Evolutionary conservation across 2,329 filamentous ascomycete genomes (phyloP).

Genomic region (Bipolaris zeicola): DNA sequence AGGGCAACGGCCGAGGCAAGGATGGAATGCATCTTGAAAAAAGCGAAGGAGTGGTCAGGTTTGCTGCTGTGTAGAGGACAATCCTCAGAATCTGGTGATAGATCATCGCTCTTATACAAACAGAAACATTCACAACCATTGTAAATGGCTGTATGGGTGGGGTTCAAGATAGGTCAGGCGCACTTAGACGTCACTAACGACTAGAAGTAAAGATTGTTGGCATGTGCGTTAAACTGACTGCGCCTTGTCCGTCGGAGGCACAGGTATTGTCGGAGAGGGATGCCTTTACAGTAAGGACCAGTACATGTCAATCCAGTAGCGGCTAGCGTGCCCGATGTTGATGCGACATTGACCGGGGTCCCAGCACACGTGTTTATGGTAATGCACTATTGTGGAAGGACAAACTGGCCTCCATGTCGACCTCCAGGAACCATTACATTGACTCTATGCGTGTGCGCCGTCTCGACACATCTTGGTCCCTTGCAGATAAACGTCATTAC

Average conservation of each 20-base stretch:
- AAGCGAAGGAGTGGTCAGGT: neutral
- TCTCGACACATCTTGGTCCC: neutral
- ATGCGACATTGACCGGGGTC: constrained; percentile 16
- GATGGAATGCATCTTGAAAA: constrained; percentile 21
- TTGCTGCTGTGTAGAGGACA: neutral
- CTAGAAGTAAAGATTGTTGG: constrained; percentile 11
- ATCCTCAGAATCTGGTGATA: neutral
- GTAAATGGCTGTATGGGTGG: constrained; percentile 1
- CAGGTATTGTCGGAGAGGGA: constrained; percentile 18
- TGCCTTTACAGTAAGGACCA: constrained; percentile 19
- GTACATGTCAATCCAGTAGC: constrained; percentile 5
- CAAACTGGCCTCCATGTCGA: neutral
- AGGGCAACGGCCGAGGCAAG: constrained; percentile 9
- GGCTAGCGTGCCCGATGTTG: constrained; percentile 19
- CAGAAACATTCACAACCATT: neutral
- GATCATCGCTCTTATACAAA: constrained; percentile 11
- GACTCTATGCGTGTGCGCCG: neutral
- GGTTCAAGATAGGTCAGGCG: constrained; percentile 1
- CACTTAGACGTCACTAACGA: constrained; percentile 8
- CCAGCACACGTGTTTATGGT: constrained; percentile 19
- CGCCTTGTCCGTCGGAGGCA: constrained; percentile 12
- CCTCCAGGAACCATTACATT: neutral
- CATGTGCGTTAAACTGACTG: constrained; percentile 19
- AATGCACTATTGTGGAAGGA: constrained; percentile 8
- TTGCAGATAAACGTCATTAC: constrained; percentile 5